Evolutionary conservation across 2,329 filamentous ascomycete species (phyloP).

Genomic region (Botryotinia calthae): DNA sequence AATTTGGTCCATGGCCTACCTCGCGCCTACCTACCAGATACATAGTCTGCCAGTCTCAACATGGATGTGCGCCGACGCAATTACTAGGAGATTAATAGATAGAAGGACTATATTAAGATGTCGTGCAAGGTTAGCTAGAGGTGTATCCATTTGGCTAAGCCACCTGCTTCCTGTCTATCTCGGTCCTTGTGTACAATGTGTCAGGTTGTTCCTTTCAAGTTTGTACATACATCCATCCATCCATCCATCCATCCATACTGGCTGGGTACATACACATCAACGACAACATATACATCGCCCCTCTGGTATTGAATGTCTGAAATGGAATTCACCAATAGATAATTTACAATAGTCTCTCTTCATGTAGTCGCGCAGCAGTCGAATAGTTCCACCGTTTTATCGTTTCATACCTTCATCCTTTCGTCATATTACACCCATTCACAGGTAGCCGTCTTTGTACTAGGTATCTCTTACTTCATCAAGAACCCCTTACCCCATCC

Average conservation of each 20-base stretch:
- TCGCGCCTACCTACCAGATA: too few relatives aligned
- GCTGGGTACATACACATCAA: too few relatives aligned
- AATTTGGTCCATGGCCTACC: too few relatives aligned
- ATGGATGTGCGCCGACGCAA: background rate
- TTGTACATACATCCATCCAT: too few relatives aligned
- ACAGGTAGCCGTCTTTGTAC: background rate
- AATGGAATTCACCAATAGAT: too few relatives aligned
- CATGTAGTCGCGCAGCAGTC: too few relatives aligned
- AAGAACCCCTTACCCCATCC: conserved; percentile 7
- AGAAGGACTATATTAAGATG: background rate
- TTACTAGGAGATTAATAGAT: background rate
- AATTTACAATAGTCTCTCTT: too few relatives aligned
- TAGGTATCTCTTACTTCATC: background rate
- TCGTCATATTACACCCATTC: background rate
- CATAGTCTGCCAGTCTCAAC: background rate
- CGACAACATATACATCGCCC: too few relatives aligned
- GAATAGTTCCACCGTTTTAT: background rate
- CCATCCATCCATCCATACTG: too few relatives aligned
- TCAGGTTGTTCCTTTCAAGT: too few relatives aligned
- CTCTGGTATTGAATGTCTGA: too few relatives aligned
- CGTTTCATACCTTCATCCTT: background rate
- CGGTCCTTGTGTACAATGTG: background rate
- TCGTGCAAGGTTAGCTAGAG: background rate
- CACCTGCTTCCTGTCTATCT: too few relatives aligned
- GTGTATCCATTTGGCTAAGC: background rate